Conservation (phyloP, 202 grass and related monocot genomes). For the Panicum virgatum region DNA sequence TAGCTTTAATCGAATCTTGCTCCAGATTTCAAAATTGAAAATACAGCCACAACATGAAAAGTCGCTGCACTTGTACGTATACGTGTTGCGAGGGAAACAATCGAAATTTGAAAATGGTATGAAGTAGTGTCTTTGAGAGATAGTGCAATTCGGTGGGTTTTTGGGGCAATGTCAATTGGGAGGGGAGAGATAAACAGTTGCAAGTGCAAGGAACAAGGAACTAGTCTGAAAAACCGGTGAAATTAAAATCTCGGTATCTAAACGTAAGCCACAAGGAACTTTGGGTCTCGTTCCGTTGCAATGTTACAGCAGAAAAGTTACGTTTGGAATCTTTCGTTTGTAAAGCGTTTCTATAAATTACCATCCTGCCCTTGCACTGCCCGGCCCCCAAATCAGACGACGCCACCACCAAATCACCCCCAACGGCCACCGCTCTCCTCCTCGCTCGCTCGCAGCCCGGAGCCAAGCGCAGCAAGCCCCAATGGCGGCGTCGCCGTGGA, state of each 20-base stretch:
- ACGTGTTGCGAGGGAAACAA: no score
- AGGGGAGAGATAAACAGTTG: not conserved
- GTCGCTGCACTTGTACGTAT: not conserved
- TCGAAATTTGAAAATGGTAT: not conserved
- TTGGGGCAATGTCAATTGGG: not conserved
- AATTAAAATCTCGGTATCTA: no score
- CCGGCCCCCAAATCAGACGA: not conserved
- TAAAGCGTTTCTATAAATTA: not conserved
- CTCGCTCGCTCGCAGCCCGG: not conserved
- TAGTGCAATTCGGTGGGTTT: not conserved
- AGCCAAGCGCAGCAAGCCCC: not conserved
- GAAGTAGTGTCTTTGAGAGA: not conserved
- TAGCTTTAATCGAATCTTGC: not conserved
- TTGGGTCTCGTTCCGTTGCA: no score
- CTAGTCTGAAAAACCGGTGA: no score
- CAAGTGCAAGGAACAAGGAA: not conserved
- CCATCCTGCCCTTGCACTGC: not conserved
- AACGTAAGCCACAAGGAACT: no score
- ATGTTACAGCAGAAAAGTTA: no score
- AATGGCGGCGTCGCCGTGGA: not conserved
- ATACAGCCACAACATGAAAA: not conserved
- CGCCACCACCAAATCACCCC: not conserved
- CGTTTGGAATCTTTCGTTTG: no score
- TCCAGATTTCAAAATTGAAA: not conserved
- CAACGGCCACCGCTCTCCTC: not conserved